Conservation (phyloP, 1,284 basidiomycete genomes). For the Trichosporon ovoides region DNA sequence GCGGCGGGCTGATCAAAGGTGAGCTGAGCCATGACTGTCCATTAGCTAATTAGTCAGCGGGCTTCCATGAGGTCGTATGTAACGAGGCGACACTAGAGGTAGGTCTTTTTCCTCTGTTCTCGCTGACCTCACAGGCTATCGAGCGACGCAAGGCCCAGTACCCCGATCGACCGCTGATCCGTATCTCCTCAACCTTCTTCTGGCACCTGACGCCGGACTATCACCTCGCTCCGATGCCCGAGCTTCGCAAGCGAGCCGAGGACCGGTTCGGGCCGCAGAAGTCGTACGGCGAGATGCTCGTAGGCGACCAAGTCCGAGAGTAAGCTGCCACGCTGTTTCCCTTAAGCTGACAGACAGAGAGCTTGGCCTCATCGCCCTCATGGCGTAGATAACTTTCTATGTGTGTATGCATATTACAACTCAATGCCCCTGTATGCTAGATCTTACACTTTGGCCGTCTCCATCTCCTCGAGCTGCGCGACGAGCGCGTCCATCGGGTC, state of each 20-base stretch:
- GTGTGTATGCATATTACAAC: slow-evolving; percentile 3
- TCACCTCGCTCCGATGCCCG: slow-evolving; percentile 61
- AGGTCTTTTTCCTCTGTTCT: slow-evolving; percentile 13
- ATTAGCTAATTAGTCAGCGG: slow-evolving; percentile 50
- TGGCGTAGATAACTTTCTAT: slow-evolving; percentile 45
- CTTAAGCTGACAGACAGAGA: slow-evolving; percentile 57
- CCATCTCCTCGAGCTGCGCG: slow-evolving; percentile 65
- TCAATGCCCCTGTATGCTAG: not conserved
- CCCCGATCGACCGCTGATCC: slow-evolving; percentile 73
- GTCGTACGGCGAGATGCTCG: slow-evolving; percentile 71
- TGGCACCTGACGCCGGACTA: slow-evolving; percentile 85
- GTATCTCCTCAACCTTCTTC: slow-evolving; percentile 90
- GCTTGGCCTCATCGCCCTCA: slow-evolving; percentile 71
- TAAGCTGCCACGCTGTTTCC: slow-evolving; percentile 46
- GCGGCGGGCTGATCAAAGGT: slow-evolving; percentile 75
- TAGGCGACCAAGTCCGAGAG: slow-evolving; percentile 78
- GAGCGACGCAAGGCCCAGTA: slow-evolving; percentile 56
- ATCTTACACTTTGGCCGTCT: slow-evolving; percentile 37
- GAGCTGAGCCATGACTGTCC: not conserved
- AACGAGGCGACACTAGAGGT: slow-evolving; percentile 71
- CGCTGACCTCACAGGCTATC: slow-evolving; percentile 56
- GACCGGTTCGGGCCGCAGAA: slow-evolving; percentile 44
- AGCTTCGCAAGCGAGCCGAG: slow-evolving; percentile 51
- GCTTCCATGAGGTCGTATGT: slow-evolving; percentile 85
- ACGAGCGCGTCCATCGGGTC: slow-evolving; percentile 78